Evolutionary conservation across 345 rosid genomes (phyloP), one percentile per base, ranked within the genome.

Genomic region (Odontarrhena argentea): DNA sequence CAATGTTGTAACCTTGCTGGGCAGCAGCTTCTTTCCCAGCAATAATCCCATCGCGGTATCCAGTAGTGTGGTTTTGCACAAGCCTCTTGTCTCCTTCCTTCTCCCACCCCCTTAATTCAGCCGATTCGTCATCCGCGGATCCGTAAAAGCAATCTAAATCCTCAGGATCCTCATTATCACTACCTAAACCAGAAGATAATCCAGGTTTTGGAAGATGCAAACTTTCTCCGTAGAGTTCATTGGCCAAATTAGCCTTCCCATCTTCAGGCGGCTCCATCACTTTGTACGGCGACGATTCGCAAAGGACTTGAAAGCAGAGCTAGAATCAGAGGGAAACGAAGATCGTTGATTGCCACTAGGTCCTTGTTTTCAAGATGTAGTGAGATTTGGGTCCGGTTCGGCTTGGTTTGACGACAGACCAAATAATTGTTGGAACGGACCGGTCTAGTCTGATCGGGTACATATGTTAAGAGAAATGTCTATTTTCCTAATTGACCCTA

Each of bases 1-100:
- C 97, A 45, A 70, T 26, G 77, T 88, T 86, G 61, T 88, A 93
- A 57, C 98, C 98, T 67, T 84, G 83, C 37, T 91, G 95, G 3
- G 92, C 83, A 71, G 82, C 77, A 42, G 85, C 86, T 63, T 91
- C 89, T 77, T 85, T 83, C 57, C 96, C 96, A 0, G 92, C 95
- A 25, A 76, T 57, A 44, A 90, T 69, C 46, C 98, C 97, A 35
- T 87, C 97, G 18, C 93, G 90, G 69, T 86, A 93, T 65, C 98
- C 97, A 9, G 80, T 54, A n/a, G 78, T 66, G 67, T 81, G 81
- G 67, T 79, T 84, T 46, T 79, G 73, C 5, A 69, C 69, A 8
- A 28, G 77, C 64, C 88, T 84, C 58, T 57, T 70, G 77, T 60
- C 61, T 78, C 84, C 63, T 10, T 85, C 89, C 55, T 86, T 72